phyloP scores from a whole-genome alignment of 2,329 filamentous ascomycete species.

The Parafenestella ontariensis region DNA sequence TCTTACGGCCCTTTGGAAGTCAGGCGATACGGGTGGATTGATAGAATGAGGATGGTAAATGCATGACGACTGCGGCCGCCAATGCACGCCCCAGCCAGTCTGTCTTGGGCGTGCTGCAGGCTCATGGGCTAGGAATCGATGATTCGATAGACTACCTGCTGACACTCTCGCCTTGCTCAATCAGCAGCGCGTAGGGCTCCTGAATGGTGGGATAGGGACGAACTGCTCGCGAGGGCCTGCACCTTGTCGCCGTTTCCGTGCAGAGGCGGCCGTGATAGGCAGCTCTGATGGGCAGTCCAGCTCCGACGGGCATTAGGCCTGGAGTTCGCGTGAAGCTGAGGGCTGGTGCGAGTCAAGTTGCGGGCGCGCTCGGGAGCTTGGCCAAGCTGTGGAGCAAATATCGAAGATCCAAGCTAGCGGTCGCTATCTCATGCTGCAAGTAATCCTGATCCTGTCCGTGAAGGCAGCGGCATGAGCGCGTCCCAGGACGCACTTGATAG shows the following conservation, averaged over 20 bases:
- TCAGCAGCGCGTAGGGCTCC: conserved; percentile 33
- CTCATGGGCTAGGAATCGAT: conserved; percentile 22
- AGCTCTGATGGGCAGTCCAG: conserved; percentile 17
- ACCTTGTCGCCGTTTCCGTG: conserved; percentile 27
- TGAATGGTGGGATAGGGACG: conserved; percentile 32
- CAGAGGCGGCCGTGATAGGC: conserved; percentile 29
- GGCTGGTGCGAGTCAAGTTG: conserved; percentile 10
- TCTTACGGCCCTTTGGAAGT: conserved; percentile 27
- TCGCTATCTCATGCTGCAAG: conserved; percentile 37
- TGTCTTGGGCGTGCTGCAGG: conserved; percentile 34
- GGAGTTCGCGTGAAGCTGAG: background rate
- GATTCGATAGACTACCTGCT: conserved; percentile 44
- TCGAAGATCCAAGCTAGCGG: conserved; percentile 32
- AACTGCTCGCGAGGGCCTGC: conserved; percentile 25
- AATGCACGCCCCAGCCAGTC: conserved; percentile 34
- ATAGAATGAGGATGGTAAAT: conserved; percentile 38
- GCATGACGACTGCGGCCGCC: conserved; percentile 47
- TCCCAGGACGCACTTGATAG: background rate
- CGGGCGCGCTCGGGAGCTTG: conserved; percentile 19
- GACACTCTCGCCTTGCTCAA: conserved; percentile 41
- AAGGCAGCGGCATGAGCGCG: background rate
- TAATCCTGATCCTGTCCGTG: conserved; percentile 21
- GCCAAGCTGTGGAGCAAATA: conserved; percentile 22
- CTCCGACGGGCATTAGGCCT: background rate
- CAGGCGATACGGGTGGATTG: conserved; percentile 43